phyloP scores from a whole-genome alignment of 192 early-diverging fungal genomes.

The Thamnidium elegans region DNA sequence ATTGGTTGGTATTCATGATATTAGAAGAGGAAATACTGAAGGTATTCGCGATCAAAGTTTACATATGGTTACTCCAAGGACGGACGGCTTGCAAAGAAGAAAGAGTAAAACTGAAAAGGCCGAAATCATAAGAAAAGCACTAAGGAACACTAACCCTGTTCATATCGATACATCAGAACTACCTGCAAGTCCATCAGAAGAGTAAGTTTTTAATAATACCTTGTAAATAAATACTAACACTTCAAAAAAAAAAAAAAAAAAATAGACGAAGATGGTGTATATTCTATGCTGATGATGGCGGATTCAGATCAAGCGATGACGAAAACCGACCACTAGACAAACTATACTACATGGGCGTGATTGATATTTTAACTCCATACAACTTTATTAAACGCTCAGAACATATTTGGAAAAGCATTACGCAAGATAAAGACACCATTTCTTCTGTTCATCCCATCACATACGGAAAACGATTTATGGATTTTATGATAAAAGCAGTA shows the following conservation, averaged over 20 bases:
- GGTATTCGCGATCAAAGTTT: constrained; percentile 65
- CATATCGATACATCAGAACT: constrained; percentile 59
- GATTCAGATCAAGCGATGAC: constrained; percentile 19
- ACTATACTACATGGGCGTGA: constrained; percentile 91
- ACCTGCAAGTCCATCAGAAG: constrained; percentile 48
- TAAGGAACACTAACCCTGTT: constrained; percentile 56
- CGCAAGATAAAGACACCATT: constrained; percentile 56
- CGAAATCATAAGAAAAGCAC: constrained; percentile 50
- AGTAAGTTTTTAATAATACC: no score
- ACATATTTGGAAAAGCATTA: constrained; percentile 83
- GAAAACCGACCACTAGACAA: constrained; percentile 3
- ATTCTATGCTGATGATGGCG: constrained; percentile 21
- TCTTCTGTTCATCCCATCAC: constrained; percentile 12
- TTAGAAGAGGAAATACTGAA: constrained; percentile 80
- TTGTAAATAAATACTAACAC: no score
- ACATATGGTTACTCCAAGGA: constrained; percentile 18
- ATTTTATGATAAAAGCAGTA: constrained; percentile 17
- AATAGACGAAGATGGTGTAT: constrained; percentile 17
- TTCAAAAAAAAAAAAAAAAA: no score
- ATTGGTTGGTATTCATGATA: constrained; percentile 90
- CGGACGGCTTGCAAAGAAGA: constrained; percentile 23
- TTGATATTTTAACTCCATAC: constrained; percentile 97
- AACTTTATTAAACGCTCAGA: constrained; percentile 85
- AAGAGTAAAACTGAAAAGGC: constrained; percentile 53
- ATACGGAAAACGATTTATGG: constrained; percentile 12